A percentile compares a stretch with the other conserved stretches of the same genome.
Conservation (phyloP, 2,329 filamentous ascomycete species). For the Cyanodermella asteris region DNA sequence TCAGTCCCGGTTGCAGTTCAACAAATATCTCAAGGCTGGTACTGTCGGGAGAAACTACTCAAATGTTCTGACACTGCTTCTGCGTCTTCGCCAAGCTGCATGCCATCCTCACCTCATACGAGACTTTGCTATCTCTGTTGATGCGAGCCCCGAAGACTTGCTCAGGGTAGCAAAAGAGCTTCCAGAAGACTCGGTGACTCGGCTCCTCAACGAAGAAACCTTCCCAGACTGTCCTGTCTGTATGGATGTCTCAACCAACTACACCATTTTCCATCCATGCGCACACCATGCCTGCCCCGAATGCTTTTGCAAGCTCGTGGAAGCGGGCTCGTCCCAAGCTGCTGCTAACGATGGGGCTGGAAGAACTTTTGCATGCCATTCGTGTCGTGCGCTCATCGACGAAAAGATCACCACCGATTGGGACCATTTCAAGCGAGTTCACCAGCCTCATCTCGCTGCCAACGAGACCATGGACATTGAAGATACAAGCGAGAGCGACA, state of each 20-base stretch:
- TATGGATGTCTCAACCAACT: slow-evolving; percentile 52
- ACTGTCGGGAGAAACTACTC: slow-evolving; percentile 55
- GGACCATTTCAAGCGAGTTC: slow-evolving; percentile 48
- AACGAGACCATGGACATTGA: slow-evolving; percentile 10
- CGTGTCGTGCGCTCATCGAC: slow-evolving; percentile 48
- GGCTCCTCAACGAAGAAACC: slow-evolving; percentile 33
- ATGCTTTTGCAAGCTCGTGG: slow-evolving; percentile 50
- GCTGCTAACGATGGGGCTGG: slow-evolving; percentile 39
- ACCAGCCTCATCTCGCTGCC: slow-evolving; percentile 34
- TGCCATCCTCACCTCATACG: slow-evolving; percentile 54
- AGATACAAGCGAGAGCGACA: slow-evolving; percentile 13
- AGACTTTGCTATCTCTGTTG: slow-evolving; percentile 35
- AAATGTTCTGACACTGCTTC: slow-evolving; percentile 55
- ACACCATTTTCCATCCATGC: slow-evolving; percentile 60
- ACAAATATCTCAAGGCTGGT: slow-evolving; percentile 48
- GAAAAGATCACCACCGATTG: slow-evolving; percentile 52
- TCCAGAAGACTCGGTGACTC: slow-evolving; percentile 35
- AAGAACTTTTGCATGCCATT: slow-evolving; percentile 35
- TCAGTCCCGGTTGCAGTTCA: slow-evolving; percentile 48
- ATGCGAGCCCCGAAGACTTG: slow-evolving; percentile 31
- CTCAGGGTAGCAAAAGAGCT: slow-evolving; percentile 41
- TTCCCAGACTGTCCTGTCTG: slow-evolving; percentile 67
- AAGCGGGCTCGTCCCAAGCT: slow-evolving; percentile 35
- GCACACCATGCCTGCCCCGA: slow-evolving; percentile 61
- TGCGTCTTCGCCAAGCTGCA: slow-evolving; percentile 61